A percentile compares a stretch with the other conserved stretches of the same genome.
Conservation (phyloP, 495 filamentous ascomycete species). For the Margaritispora aquatica region DNA sequence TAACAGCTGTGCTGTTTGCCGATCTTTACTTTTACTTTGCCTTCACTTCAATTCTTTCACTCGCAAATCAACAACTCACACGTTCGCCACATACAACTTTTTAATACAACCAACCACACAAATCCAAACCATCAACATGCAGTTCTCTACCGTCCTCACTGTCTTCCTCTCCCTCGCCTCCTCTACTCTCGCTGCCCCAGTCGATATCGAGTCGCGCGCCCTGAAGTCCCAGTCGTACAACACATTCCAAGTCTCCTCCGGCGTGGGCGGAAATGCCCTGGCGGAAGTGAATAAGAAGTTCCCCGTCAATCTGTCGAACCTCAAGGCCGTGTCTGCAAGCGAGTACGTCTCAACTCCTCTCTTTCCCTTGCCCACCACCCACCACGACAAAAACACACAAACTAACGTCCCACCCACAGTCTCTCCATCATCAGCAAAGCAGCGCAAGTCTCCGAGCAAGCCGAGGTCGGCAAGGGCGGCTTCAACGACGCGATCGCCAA, state of each 20-base stretch:
- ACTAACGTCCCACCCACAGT: too few species aligned
- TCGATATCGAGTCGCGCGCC: neutral
- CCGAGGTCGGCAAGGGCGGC: slow-evolving; percentile 25
- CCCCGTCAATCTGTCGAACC: slow-evolving; percentile 33
- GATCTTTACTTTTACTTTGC: neutral
- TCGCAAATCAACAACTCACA: neutral
- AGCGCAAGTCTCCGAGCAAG: slow-evolving; percentile 31
- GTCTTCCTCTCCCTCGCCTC: neutral
- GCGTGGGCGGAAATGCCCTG: slow-evolving; percentile 10
- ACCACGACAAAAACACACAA: too few species aligned
- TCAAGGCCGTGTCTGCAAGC: slow-evolving; percentile 27
- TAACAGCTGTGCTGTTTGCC: neutral
- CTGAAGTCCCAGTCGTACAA: neutral
- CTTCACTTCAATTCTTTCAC: neutral
- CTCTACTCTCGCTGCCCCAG: neutral
- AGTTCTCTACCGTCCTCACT: slow-evolving; percentile 1
- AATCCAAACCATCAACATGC: neutral
- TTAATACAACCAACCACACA: neutral
- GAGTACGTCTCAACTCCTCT: too few species aligned
- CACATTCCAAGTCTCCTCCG: neutral
- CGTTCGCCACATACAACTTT: neutral
- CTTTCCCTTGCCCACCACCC: too few species aligned
- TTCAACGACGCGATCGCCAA: slow-evolving; percentile 20
- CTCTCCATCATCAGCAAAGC: slow-evolving; percentile 34
- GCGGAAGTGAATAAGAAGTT: slow-evolving; percentile 38